Evolutionary conservation across 768 basidiomycete genomes (phyloP).

Genomic region (Tylopilus rubrobrunneus): DNA sequence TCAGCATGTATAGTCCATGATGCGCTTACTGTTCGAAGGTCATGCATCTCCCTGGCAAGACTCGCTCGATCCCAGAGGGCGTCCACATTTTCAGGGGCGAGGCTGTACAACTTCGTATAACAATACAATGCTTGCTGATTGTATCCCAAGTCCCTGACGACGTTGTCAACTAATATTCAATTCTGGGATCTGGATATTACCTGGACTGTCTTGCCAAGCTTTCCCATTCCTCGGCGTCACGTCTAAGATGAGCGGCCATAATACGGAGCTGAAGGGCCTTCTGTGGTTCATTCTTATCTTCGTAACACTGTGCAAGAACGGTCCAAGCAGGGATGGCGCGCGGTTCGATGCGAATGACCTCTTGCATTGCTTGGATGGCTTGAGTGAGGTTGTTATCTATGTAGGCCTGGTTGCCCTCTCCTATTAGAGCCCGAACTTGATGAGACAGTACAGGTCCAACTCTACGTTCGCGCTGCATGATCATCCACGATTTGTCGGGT

Average conservation of each 20-base stretch:
- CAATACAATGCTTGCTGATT: slow-evolving; percentile 91
- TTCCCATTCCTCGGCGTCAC: slow-evolving; percentile 87
- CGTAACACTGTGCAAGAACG: slow-evolving; percentile 36
- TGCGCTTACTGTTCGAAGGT: slow-evolving; percentile 56
- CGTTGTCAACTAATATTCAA: slow-evolving; percentile 60
- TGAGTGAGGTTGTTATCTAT: slow-evolving; percentile 62
- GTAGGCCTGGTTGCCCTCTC: slow-evolving; percentile 85
- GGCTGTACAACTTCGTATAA: slow-evolving; percentile 73
- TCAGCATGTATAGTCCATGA: background rate
- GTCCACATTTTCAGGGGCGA: slow-evolving; percentile 78
- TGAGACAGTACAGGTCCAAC: slow-evolving; percentile 14
- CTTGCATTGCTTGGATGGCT: slow-evolving; percentile 78
- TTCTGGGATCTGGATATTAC: slow-evolving; percentile 38
- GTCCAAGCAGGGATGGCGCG: slow-evolving; percentile 81
- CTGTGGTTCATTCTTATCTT: slow-evolving; percentile 14
- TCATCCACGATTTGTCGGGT: background rate
- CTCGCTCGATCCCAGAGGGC: slow-evolving; percentile 88
- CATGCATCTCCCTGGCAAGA: slow-evolving; percentile 72
- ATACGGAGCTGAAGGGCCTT: slow-evolving; percentile 16
- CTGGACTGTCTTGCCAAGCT: slow-evolving; percentile 70
- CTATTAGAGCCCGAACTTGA: slow-evolving; percentile 41
- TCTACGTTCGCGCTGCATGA: slow-evolving; percentile 12
- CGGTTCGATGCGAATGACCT: slow-evolving; percentile 93
- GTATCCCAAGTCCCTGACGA: slow-evolving; percentile 55
- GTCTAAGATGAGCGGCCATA: slow-evolving; percentile 65